Evolutionary conservation across 2,329 filamentous ascomycete species (phyloP), one percentile per base, ranked within the genome.

Genomic region (Penicillium sp.): DNA sequence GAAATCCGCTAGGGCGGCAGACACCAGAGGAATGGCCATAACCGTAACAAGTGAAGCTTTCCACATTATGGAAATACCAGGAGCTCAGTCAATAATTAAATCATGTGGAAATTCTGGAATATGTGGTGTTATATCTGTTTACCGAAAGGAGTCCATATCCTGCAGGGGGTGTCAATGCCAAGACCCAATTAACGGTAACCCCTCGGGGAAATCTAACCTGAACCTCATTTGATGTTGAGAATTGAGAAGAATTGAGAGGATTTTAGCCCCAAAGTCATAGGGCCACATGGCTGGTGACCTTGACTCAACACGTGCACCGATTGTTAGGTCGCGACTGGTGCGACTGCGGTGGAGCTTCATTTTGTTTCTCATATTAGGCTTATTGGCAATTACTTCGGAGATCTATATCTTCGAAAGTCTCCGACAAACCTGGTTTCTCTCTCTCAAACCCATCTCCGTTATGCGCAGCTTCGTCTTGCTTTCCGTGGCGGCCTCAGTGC

Each of bases 1-100:
- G 31, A 74, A 63, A 14, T 71, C 58, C n/a, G 65, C 66, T 12
- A 78, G 35, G 5, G 53, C 36, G 14, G 58, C 55, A 16, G 58
- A 49, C 11, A n/a, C 46, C 54, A 9, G 22, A 16, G 12, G 40
- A 5, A 47, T 11, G 2, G 43, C 30, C 43, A 49, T 17, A 36
- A 48, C 56, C 56, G 54, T 30, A 5, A 44, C 16, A n/a, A 31
- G 16, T 6, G 40, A 28, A n/a, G 31, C 5, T 6, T 36, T 51
- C 49, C 49, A 51, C 40, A 45, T 45, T 8, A 12, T 43, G 11
- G 2, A 25, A 30, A 25, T 40, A 30, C 5, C 25, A 6, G 25
- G 4, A 4, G 3, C n/a, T 14, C 4, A 19, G n/a, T 19, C 30
- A 30, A 43, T 43, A 17, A 30, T 19, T 11, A 14, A 43, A 17